phyloP scores from a whole-genome alignment of 345 rosid species.

The Acer negundo region DNA sequence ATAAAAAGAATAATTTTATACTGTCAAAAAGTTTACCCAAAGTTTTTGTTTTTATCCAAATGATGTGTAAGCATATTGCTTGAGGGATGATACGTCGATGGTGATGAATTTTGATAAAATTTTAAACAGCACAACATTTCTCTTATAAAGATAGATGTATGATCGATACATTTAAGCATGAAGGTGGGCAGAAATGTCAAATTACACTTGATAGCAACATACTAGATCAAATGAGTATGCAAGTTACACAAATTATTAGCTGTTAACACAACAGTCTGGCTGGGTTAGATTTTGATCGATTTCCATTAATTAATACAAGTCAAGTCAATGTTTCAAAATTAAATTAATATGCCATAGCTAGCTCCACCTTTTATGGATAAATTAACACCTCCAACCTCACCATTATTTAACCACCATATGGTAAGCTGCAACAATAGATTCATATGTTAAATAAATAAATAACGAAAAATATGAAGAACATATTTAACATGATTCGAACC shows the following conservation, averaged over 20 bases:
- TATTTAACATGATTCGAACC: too few species aligned
- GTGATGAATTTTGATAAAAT: too few species aligned
- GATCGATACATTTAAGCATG: not conserved
- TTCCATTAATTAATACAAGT: too few species aligned
- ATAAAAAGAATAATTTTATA: too few species aligned
- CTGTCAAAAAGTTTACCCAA: too few species aligned
- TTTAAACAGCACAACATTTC: too few species aligned
- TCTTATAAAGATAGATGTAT: too few species aligned
- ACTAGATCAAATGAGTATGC: not conserved
- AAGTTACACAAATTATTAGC: not conserved
- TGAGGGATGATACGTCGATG: too few species aligned
- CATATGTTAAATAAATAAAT: not conserved
- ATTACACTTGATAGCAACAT: not conserved
- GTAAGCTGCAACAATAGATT: conserved; percentile 8
- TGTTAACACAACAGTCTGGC: not conserved
- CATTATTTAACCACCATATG: conserved; percentile 14
- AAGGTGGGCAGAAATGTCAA: not conserved
- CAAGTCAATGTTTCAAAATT: not conserved
- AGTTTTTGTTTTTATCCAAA: too few species aligned
- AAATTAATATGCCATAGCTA: not conserved
- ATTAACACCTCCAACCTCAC: not conserved
- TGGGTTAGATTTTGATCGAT: not conserved
- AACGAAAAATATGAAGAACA: too few species aligned
- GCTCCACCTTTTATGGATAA: not conserved
- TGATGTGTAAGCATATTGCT: too few species aligned